Percentiles rank a stretch among this genome's conserved stretches.
Evolutionary conservation across 805 yeast genomes (phyloP).

Genomic region (Schwanniomyces occidentalis): DNA sequence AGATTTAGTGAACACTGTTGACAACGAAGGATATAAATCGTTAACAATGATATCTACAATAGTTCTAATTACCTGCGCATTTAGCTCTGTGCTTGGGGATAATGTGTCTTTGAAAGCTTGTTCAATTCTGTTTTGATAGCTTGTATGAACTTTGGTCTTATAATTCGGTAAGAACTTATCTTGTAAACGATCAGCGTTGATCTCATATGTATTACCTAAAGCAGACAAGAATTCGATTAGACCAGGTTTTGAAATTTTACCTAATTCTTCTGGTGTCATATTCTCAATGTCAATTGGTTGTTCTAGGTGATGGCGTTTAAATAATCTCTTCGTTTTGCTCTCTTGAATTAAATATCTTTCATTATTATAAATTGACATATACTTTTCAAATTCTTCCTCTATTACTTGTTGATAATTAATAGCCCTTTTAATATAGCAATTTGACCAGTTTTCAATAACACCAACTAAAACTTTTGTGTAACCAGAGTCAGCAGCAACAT

Average conservation of each 20-base stretch:
- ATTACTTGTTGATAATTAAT: conserved; percentile 59
- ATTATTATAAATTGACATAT: conserved; percentile 43
- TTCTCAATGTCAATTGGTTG: conserved; percentile 33
- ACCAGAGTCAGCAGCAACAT: conserved; percentile 81
- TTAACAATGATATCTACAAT: conserved; percentile 69
- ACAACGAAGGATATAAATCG: conserved; percentile 65
- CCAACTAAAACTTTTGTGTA: conserved; percentile 79
- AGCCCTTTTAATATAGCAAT: conserved; percentile 60
- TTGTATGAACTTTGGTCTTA: conserved; percentile 54
- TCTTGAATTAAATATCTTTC: conserved; percentile 45
- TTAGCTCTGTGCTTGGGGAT: conserved; percentile 72
- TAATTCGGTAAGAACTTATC: conserved; percentile 68
- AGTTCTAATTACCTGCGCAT: conserved; percentile 69
- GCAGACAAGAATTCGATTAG: conserved; percentile 79
- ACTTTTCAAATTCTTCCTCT: conserved; percentile 41
- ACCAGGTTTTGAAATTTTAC: conserved; percentile 56
- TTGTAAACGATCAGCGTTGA: conserved; percentile 63
- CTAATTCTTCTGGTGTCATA: conserved; percentile 40
- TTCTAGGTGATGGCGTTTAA: conserved; percentile 20
- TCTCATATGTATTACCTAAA: conserved; percentile 83
- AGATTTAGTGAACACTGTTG: conserved; percentile 59
- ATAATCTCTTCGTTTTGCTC: conserved; percentile 38
- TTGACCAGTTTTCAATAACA: conserved; percentile 70
- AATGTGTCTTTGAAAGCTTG: conserved; percentile 45
- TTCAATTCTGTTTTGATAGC: conserved; percentile 34